Evolutionary conservation across 768 basidiomycete genomes (phyloP), one percentile per base, ranked within the genome.

Genomic region (Collybiopsis confluens): DNA sequence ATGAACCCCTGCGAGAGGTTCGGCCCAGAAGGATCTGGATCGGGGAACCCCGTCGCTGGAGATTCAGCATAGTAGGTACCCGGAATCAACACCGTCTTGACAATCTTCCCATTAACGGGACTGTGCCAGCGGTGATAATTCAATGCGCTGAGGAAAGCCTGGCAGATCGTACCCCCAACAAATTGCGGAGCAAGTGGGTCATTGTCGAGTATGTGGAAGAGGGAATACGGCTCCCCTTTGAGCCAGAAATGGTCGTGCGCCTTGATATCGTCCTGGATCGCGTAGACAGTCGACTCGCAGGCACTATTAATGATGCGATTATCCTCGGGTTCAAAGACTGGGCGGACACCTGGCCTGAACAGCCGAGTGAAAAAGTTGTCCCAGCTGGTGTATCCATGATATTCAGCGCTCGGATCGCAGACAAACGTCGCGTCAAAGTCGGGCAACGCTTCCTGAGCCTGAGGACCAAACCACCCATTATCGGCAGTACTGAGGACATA

Each of bases 161-260:
- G 79, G 58, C 72, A 68, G 23, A 73, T 58, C 2, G 67, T 70
- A 20, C 73, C 79, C 13, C 73, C 76, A 8, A 70, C 68, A 53
- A 79, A 76, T 27, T 69, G 63, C 2, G 67, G 52, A 0, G 72
- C 65, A 37, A 63, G 56, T 1, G 64, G 56, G 48, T 77, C 70
- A 33, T 69, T 56, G 28, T 65, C 18, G 15, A 81, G 72, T 63
- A 80, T 78, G 59, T 84, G 73, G 9, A 62, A 30, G 40, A 85
- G 77, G 3, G 83, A 85, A 64, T 86, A 86, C 0, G 77, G 75
- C 59, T 83, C 70, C 0, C 73, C 79, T 61, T 86, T 86, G 64
- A 84, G 59, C 82, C 81, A 86, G 65, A 86, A 84, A 30, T 62
- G 59, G 51, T 82, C 80, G 6, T 62, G 62, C 2, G 61, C 61